Evolutionary conservation across 345 rosid species (phyloP).

Genomic region (Acer yangbiense): DNA sequence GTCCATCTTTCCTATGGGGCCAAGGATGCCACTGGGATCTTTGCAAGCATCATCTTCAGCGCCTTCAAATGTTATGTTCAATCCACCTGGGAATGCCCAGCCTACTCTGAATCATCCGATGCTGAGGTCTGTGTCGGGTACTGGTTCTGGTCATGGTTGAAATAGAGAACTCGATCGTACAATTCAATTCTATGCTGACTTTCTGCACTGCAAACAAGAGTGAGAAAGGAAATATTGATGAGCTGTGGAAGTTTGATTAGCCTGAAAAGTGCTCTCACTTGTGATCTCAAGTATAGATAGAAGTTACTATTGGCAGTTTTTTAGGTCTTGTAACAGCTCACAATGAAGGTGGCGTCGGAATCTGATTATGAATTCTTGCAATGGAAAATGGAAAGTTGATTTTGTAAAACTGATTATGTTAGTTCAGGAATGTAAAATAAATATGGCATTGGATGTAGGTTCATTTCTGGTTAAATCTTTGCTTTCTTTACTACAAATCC

Average conservation of each 20-base stretch:
- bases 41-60: constrained; percentile 70
- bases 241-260: constrained; percentile 6
- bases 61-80: constrained; percentile 57
- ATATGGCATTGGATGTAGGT: background rate
- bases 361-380: constrained; percentile 19
- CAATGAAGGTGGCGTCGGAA: constrained; percentile 5
- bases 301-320: constrained; percentile 13
- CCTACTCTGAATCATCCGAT: constrained; percentile 59
- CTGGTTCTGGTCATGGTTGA: constrained; percentile 69
- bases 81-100: constrained; percentile 49
- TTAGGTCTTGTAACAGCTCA: constrained; percentile 38
- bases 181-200: constrained; percentile 9
- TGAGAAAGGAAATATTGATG: background rate
- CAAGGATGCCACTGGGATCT: constrained; percentile 69
- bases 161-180: background rate
- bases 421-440: constrained; percentile 20
- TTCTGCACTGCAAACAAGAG: constrained; percentile 15
- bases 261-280: constrained; percentile 16
- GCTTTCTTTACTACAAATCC: too few relatives aligned
- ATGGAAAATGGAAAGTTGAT: constrained; percentile 23
- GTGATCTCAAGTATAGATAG: constrained; percentile 10
- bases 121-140: constrained; percentile 66
- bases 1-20: constrained; percentile 66
- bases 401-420: constrained; percentile 24
- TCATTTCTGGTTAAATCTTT: background rate